Evolutionary conservation across 2,329 filamentous ascomycete genomes (phyloP).

Genomic region (Penicillium sp.): DNA sequence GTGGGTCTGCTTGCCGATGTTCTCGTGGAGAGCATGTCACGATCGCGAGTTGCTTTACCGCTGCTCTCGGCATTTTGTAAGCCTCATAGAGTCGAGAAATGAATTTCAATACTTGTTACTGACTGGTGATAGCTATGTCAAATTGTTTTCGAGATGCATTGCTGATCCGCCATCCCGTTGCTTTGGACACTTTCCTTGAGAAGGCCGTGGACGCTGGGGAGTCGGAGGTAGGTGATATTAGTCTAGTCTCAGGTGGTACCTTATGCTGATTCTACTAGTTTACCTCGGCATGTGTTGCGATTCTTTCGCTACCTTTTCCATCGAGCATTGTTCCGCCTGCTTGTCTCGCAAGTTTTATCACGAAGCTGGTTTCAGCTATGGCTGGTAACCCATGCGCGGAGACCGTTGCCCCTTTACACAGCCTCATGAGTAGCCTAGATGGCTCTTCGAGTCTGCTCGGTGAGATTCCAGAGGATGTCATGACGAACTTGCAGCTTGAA

Average conservation of each 20-base stretch:
- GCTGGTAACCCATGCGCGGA: constrained; percentile 35
- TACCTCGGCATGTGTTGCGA: constrained; percentile 33
- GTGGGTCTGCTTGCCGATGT: constrained; percentile 50
- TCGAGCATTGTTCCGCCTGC: constrained; percentile 34
- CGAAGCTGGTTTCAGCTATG: constrained; percentile 33
- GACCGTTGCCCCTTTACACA: constrained; percentile 39
- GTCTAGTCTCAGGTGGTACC: neutral
- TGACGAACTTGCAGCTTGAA: constrained; percentile 42
- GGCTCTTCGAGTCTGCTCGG: constrained; percentile 31
- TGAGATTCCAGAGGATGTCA: constrained; percentile 37
- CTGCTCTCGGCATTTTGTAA: constrained; percentile 56
- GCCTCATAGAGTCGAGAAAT: constrained; percentile 2
- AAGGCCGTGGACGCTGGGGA: constrained; percentile 32
- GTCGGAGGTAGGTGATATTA: constrained; percentile 32
- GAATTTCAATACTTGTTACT: constrained; percentile 2
- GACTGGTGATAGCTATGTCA: constrained; percentile 31
- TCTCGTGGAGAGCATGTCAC: constrained; percentile 54
- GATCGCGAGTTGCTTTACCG: constrained; percentile 56
- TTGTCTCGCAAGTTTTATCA: constrained; percentile 38
- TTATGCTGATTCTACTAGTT: constrained; percentile 29
- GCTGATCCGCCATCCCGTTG: constrained; percentile 35
- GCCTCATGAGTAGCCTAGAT: constrained; percentile 36
- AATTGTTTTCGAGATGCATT: constrained; percentile 37
- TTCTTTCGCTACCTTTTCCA: constrained; percentile 42
- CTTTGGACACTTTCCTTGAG: constrained; percentile 42